phyloP scores from a whole-genome alignment of 1,284 basidiomycete species.

The Austroboletus sp. region DNA sequence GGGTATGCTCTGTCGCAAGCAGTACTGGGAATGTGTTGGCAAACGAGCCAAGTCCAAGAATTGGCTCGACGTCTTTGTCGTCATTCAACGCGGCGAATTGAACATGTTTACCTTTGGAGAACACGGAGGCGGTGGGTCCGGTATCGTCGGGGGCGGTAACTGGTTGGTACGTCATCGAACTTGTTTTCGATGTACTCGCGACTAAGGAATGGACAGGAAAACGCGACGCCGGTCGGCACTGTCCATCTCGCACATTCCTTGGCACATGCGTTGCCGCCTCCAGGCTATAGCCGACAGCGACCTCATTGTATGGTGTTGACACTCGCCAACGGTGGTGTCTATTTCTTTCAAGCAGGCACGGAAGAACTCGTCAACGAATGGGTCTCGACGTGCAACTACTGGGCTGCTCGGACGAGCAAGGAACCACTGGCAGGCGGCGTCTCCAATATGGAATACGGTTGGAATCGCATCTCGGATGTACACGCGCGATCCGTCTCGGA shows the following conservation, averaged over 20 bases:
- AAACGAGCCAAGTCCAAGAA: conserved; percentile 79
- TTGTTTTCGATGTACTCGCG: conserved; percentile 1
- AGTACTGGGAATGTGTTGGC: conserved; percentile 82
- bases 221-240: conserved; percentile 76
- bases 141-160: conserved; percentile 86
- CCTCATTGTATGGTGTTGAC: conserved; percentile 96
- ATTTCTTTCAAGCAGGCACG: conserved; percentile 96
- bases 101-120: conserved; percentile 93
- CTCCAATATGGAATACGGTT: conserved; percentile 98
- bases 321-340: conserved; percentile 79
- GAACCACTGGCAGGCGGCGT: conserved; percentile 92
- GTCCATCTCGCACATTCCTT: conserved; percentile 83
- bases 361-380: conserved; percentile 96
- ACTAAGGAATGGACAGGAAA: conserved; percentile 47
- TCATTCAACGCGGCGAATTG: conserved; percentile 87
- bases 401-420: conserved; percentile 89
- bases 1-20: conserved; percentile 88
- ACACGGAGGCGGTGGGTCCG: conserved; percentile 47
- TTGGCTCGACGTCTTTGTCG: conserved; percentile 93
- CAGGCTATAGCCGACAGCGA: conserved; percentile 84
- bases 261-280: conserved; percentile 80
- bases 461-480: conserved; percentile 71
- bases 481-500: conserved; percentile 56
- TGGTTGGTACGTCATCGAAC: conserved; percentile 70
- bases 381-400: conserved; percentile 98